Base-by-base conservation (phyloP, 768 basidiomycete species). In the Boletus reticuloceps region DNA sequence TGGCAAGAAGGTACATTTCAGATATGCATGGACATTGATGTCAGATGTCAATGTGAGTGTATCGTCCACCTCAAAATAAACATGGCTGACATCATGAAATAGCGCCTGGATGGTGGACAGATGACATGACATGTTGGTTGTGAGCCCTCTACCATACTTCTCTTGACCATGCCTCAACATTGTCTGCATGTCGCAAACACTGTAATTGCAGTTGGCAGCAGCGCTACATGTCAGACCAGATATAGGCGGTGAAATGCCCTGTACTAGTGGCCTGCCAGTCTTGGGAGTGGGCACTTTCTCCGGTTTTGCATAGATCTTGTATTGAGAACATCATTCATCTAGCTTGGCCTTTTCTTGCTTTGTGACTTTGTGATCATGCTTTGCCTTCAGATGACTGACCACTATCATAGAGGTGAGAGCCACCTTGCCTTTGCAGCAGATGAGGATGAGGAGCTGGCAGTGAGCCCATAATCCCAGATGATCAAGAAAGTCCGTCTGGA, bases 31-130 rank as follows among this genome's bases (percentile, higher is more conserved):
- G 22, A 3, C 22, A 3, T 22, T 3, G 22, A 22, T 3, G 4
- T 22, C 22, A 0, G 4, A 22, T 3, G 22, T 3, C 3, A 3
- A 3, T 3, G 22, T 22, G 22, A 22, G 22, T 3, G 3, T 4
- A 22, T 4, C 22, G 3, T 22, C 22, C 22, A 22, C 22, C 22
- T 22, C 22, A 3, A 22, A 22, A 22, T 22, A 22, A 3, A 22
- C 3, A 3, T 22, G 22, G 0, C 22, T 3, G 22, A 22, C 3
- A 3, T 3, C 22, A 3, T 22, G 22, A 22, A 22, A 22, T 4
- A 66, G 14, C 62, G 51, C 3, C 62, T 51, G 55, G 9, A 56
- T 4, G 1, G 11, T 19, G 3, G 44, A 40, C 2, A 16, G 19
- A 12, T 39, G 39, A 37, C 36, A 14, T 5, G 8, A 3, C 11